Evolutionary conservation across 169 alveolate species (phyloP), one percentile per base, ranked within the genome.

Genomic region (Eimeria brunetti): DNA sequence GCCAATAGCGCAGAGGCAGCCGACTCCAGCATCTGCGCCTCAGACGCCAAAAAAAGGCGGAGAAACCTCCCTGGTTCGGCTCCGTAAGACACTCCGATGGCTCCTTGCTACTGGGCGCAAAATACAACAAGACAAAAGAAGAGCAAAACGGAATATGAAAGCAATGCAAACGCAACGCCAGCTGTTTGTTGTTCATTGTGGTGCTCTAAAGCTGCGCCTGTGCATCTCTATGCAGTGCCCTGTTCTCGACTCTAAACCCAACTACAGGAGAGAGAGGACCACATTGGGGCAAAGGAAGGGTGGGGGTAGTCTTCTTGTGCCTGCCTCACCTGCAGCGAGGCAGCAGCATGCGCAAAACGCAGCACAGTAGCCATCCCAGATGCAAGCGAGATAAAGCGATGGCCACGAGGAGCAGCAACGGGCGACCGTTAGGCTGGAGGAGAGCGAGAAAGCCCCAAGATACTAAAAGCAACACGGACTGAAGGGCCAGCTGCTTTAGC

Each of bases 1-100:
- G 92, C 92, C 92, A 85, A 85, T 85, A 85, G 16, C 92, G 92
- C 49, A 85, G 92, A 33, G 81, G 92, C 81, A 85, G 67, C 58
- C 56, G 80, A 30, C 81, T 85, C 92, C 92, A 85, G 24, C 92
- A 85, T 62, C 81, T 56, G 81, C 60, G 33, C 41, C 81, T 7
- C 51, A 62, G 41, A 49, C 33, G 41, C 64, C 78, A 53, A 27
- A 56, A 2, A 1, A 73, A 69, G 9, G 46, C 92, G 24, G 92
- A 41, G 18, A 36, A 46, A 62, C 80, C 62, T 38, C 80, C 56
- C 90, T 83, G 16, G 22, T 56, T 30, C 20, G 76, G 44, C 27
- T 36, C 49, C 73, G 53, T 49, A 33, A 22, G 58, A 41, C 51
- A 44, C 30, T 49, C 75, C 14, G 46, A 12, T 33, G 60, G 7